Base-by-base conservation (phyloP, 768 basidiomycete species). In the Rubroboletus pulcherrimus region DNA sequence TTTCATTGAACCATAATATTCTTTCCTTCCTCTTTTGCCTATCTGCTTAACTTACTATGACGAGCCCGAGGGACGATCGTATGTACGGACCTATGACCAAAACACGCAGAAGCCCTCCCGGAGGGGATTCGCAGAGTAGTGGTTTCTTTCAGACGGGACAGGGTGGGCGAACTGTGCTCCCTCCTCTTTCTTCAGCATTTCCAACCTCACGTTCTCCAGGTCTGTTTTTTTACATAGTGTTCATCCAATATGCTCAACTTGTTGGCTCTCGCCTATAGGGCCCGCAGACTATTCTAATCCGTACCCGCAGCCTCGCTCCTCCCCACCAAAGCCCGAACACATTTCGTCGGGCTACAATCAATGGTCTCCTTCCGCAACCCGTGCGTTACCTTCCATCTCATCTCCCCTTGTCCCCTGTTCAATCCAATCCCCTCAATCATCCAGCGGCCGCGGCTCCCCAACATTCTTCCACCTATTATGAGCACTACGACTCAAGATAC, bases 171-270 rank as follows among this genome's bases (percentile, higher is more conserved):
- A 83, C 85, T 79, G 81, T 87, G 78, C 84, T 89, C 74, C 88
- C 87, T 85, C 84, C 87, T 84, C 78, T 89, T 81, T 81, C 83
- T 83, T 79, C 85, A 75, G 82, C 83, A 68, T 86, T 87, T 86
- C 86, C 86, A 87, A 84, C 83, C 85, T 89, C 84, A 86, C 86
- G 80, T 84, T 87, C 85, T 86, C 82, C 87, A 89, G 87, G 87
- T 89, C 84, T 81, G 87, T 88, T 80, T 74, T 74, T 74, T 75
- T 79, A 75, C 77, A 68, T 79, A 73, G 75, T 80, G 72, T 80
- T 72, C 68, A 69, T 72, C 68, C 79, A 77, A 77, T 74, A 66
- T 74, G 75, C 81, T 84, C 81, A 84, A 83, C 75, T 73, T 75
- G 72, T 71, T 74, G 73, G 75, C 71, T 80, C 77, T 64, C 72